Evolutionary conservation across 495 filamentous ascomycete genomes (phyloP), one percentile per base, ranked within the genome.

Genomic region (Evernia prunastri): DNA sequence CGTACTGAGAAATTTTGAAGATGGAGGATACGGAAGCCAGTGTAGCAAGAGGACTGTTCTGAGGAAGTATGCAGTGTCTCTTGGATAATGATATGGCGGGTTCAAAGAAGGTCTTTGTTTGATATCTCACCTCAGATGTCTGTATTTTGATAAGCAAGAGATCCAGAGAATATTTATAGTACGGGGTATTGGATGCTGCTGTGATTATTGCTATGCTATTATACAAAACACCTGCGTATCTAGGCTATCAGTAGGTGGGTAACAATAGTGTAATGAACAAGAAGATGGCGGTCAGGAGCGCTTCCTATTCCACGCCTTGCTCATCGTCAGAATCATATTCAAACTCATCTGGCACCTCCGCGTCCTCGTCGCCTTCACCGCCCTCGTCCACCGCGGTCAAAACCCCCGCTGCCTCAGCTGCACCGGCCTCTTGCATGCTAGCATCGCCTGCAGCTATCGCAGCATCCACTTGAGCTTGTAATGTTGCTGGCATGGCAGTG

Each of bases 321-420:
- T 88, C 87, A 7, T 81, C 82, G 56, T 95, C 91, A 17, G 86
- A 87, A 67, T 88, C 85, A 71, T 97, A 96, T 23, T 92, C 86
- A 74, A 97, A 97, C 37, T 92, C 89, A 23, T 82, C 78, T 18
- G 93, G 93, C 31, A 87, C 72, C 20, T 85, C 80, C 3, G 93
- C 92, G 69, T 96, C 92, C 69, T 92, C 88, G 17, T 82, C 89
- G 17, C 86, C 90, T 65, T 91, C 88, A 59, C 84, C 90, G 25
- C 84, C 87, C 71, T 96, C 92, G 75, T 96, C 91, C 67, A 95
- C 89, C 17, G 92, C 84, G 0, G 90, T 87, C 12, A 87, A 92
- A 67, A 96, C 77, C 3, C 92, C 89, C 53, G 84, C 90, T 0
- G 89, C 92, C 5, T 88, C 90, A 0, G 88, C 89, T 0, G 84